Base-by-base conservation (phyloP, 2,329 filamentous ascomycete genomes). In the Sordariomycetes sp. region DNA sequence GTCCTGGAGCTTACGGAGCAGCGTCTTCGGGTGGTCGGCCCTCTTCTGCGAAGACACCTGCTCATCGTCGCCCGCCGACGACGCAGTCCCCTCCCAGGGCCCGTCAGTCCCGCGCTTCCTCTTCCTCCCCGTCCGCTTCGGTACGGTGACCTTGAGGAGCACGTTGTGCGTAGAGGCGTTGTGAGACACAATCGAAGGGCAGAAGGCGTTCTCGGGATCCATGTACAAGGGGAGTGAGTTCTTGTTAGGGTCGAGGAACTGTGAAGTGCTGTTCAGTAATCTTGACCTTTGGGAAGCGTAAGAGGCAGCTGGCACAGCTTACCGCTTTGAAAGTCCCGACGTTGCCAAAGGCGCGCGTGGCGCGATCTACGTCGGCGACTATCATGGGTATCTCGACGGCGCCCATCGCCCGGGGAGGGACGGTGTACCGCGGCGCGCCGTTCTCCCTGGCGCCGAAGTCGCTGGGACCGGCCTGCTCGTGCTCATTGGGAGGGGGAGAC, bases 81-180 rank as follows among this genome's bases (percentile, higher is more conserved):
- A 20, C 35, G 62, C 58, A 55, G 74, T 70, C 3, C 76, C 76
- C 48, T 76, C 70, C 65, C 83, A 92, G 0, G 86, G 83, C 4
- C 77, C 85, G 57, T 84, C 68, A 5, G 82, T 83, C n/a, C 89
- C 90, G 63, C 85, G 78, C 72, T 91, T 96, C 59, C 91, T 81
- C 70, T 88, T 95, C 60, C 90, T 81, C 2, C 91, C 91, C 2
- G 90, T 96, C 58, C 89, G 78, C 68, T 85, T 94, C 0, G 94
- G 92, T 1, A 97, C 82, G 0, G 86, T 90, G 57, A 99, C 78
- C 67, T 90, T 91, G 56, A 99, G 76, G 22, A 97, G 77, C 22
- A 97, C 74, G 65, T 96, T 95, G 66, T 90, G 89, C 10, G 89
- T 87, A 22, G 81, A 73, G 35, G 85, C 81, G 65, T 86, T 87